phyloP scores from a whole-genome alignment of 768 basidiomycete genomes.

The Mycena epipterygia region DNA sequence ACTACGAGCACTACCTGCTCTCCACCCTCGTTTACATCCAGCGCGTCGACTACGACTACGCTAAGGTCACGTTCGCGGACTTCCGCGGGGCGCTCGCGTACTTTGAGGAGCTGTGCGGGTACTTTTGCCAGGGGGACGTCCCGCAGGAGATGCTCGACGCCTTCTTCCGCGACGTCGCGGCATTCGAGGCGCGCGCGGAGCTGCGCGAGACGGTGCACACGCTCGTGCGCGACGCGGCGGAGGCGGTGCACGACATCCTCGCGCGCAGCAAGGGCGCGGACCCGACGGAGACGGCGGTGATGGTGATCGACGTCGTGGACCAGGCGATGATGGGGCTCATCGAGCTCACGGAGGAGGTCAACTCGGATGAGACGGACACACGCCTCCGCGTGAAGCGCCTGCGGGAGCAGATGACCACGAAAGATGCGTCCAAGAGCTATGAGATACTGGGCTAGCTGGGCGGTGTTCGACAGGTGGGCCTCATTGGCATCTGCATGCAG shows the following conservation, averaged over 20 bases:
- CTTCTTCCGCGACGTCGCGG: conserved; percentile 21
- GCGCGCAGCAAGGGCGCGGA: conserved; percentile 20
- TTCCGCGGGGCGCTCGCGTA: conserved; percentile 14
- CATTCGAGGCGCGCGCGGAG: not conserved
- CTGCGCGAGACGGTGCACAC: conserved; percentile 5
- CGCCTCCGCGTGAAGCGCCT: conserved; percentile 19
- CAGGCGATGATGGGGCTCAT: conserved; percentile 30
- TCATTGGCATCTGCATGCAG: not conserved
- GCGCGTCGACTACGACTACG: conserved; percentile 36
- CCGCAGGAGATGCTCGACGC: conserved; percentile 18
- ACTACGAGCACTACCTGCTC: conserved; percentile 37
- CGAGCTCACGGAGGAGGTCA: conserved; percentile 30
- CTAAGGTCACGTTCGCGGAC: not conserved
- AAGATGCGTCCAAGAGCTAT: conserved; percentile 23
- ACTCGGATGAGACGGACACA: conserved; percentile 24
- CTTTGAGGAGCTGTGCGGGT: conserved; percentile 31
- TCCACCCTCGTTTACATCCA: conserved; percentile 36
- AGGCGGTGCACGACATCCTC: conserved; percentile 20
- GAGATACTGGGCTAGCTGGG: conserved; percentile 33
- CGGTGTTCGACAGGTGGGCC: not conserved
- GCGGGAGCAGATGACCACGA: conserved; percentile 18
- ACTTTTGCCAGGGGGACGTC: conserved; percentile 18
- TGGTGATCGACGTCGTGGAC: conserved; percentile 26
- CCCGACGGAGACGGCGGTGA: conserved; percentile 30
- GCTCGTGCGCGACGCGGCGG: conserved; percentile 13